Conservation (phyloP, 73 alveolate species). For the Urostyla sp. region DNA sequence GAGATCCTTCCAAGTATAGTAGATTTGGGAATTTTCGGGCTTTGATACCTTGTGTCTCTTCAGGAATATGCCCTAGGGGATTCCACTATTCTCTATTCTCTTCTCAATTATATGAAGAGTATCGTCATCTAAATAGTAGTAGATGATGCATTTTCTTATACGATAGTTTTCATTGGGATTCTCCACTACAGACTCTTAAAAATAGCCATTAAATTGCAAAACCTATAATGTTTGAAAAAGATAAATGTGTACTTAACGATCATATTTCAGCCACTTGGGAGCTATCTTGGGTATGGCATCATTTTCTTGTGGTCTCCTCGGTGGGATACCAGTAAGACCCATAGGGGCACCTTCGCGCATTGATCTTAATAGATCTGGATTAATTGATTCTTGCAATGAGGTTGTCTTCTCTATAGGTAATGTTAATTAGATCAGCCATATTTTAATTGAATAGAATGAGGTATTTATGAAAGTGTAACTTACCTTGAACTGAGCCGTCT, state of each 20-base stretch:
- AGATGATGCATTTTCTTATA: slow-evolving; percentile 87
- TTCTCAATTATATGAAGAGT: slow-evolving; percentile 94
- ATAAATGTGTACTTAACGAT: slow-evolving; percentile 72
- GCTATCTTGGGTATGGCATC: slow-evolving; percentile 88
- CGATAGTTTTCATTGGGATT: slow-evolving; percentile 90
- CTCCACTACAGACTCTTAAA: slow-evolving; percentile 95
- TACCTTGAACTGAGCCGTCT: slow-evolving; percentile 65
- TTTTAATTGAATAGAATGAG: background rate
- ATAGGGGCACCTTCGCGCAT: slow-evolving; percentile 68
- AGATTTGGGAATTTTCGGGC: slow-evolving; percentile 73
- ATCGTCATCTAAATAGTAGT: slow-evolving; percentile 95
- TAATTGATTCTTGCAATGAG: slow-evolving; percentile 60
- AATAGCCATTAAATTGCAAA: slow-evolving; percentile 90
- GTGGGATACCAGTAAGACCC: slow-evolving; percentile 70
- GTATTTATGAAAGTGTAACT: slow-evolving; percentile 18
- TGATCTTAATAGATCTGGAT: slow-evolving; percentile 56
- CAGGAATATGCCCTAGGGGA: slow-evolving; percentile 97
- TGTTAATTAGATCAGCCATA: background rate
- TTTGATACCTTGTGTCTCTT: slow-evolving; percentile 94
- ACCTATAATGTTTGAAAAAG: slow-evolving; percentile 58
- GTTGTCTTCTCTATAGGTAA: slow-evolving; percentile 66
- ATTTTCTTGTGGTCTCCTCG: slow-evolving; percentile 79
- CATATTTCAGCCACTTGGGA: slow-evolving; percentile 89
- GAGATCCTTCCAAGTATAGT: slow-evolving; percentile 89
- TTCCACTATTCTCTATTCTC: slow-evolving; percentile 96